Base-by-base conservation (phyloP, 2,329 filamentous ascomycete species). In the Diaporthe eres region DNA sequence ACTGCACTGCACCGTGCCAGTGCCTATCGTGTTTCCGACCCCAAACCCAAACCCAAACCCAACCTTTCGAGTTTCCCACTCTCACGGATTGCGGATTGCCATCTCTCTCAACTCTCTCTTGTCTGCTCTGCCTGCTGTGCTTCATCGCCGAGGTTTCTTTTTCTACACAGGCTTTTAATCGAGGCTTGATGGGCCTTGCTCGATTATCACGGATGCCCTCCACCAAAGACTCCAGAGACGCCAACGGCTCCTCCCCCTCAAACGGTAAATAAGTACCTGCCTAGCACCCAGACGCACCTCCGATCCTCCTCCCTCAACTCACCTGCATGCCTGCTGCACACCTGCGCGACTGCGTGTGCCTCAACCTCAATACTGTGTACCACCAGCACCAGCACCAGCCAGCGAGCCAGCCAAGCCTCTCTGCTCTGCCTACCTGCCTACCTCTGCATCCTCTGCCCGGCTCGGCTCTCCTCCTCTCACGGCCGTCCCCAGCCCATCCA, bases 221-320 rank as follows among this genome's bases (percentile, higher is more conserved):
- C 31, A 70, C 65, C 76, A 75, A 75, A 72, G 74, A 72, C 65
- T 17, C 70, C 51, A 58, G 39, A 74, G 76, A 77, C 76, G 63
- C 75, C 75, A 68, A 77, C 75, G 73, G 75, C 73, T 71, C 74
- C 53, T 73, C 70, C 61, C 70, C 75, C 34, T 74, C 76, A 31
- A 74, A 75, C 76, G 76, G 76, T 77, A 77, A 77, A 75, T 77
- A 75, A 73, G 58, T 61, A 58, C 71, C 65, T 70, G 61, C 42
- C 61, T 65, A 47, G 47, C 61, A 68, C 49, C 58, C 60, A 22
- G 47, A 65, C 71, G 47, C 58, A 65, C 37, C 17, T 65, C 58
- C 47, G 25, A 63, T 65, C 71, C 58, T 57, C 58, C 58, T 72
- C 71, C 71, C 47, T 73, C 70, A 49, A 37, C 49, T 65, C 71